Percentiles rank a stretch among this genome's conserved stretches.
These are phyloP conservation scores for Agrocybe praecox DNA, from an alignment of 768 basidiomycete genomes.

Conservation along the genomic window DNA sequence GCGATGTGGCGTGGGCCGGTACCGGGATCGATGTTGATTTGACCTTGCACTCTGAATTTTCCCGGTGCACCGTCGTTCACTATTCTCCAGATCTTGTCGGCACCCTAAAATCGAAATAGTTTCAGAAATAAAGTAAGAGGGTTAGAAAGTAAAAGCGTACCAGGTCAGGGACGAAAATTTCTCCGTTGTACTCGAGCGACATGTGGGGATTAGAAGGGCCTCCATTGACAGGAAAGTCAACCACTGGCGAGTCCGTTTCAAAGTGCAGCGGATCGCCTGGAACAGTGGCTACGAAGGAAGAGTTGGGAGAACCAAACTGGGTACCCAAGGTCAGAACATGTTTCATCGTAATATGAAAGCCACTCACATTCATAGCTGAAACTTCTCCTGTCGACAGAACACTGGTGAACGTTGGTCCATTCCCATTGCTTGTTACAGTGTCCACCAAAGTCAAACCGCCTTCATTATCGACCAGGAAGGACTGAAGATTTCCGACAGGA, in stretches of 20 bases:
- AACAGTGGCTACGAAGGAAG: conserved; percentile 34
- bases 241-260: conserved; percentile 34
- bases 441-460: conserved; percentile 44
- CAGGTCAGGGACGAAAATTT: conserved; percentile 64
- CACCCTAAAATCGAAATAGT: conserved; percentile 49
- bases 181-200: conserved; percentile 51
- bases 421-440: conserved; percentile 48
- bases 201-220: conserved; percentile 62
- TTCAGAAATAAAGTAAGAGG: background rate
- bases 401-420: conserved; percentile 49
- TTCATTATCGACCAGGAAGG: conserved; percentile 46
- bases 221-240: conserved; percentile 50
- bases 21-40: conserved; percentile 51
- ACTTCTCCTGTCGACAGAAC: conserved; percentile 58
- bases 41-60: conserved; percentile 54
- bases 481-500: conserved; percentile 47
- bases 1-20: conserved; percentile 54
- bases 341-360: background rate
- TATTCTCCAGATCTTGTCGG: conserved; percentile 67
- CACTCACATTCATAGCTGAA: conserved; percentile 53
- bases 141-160: conserved; percentile 29
- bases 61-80: conserved; percentile 41
- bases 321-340: background rate
- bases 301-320: conserved; percentile 40
- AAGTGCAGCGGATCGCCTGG: conserved; percentile 42